Conservation (phyloP, 2,329 filamentous ascomycete species). For the Chaetomium sp. region DNA sequence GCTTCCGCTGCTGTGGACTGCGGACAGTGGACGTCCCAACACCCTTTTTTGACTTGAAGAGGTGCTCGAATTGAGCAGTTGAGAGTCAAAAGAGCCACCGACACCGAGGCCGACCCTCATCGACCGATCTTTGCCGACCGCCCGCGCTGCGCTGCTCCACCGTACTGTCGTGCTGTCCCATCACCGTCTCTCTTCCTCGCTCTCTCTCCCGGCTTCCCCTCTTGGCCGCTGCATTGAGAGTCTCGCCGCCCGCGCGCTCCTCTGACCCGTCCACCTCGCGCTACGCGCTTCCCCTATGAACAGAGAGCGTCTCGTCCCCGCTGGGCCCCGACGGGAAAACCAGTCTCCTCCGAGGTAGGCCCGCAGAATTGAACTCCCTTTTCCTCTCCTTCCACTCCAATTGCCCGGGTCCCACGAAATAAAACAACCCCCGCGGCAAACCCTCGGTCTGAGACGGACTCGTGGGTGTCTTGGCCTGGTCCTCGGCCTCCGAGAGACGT, state of each 20-base stretch:
- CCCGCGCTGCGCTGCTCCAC: background rate
- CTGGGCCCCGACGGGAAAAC: conserved; percentile 54
- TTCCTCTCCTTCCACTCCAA: background rate
- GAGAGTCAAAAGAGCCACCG: background rate
- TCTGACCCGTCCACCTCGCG: conserved; percentile 2
- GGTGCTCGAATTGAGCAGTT: conserved; percentile 7
- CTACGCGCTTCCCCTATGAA: conserved; percentile 37
- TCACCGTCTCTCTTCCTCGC: too few species aligned
- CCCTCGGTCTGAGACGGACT: too few species aligned
- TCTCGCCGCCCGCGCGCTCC: conserved; percentile 17
- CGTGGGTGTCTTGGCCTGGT: too few species aligned
- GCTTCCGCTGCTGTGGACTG: too few species aligned
- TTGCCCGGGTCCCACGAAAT: background rate
- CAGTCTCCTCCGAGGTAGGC: conserved; percentile 52
- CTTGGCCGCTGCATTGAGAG: conserved; percentile 11
- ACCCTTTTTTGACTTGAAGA: conserved; percentile 3
- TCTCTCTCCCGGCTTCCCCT: conserved; percentile 2
- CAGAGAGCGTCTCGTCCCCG: conserved; percentile 49
- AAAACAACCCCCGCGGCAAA: too few species aligned
- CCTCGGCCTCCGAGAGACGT: background rate
- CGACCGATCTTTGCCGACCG: background rate
- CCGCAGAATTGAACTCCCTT: too few species aligned
- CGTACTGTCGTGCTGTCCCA: background rate
- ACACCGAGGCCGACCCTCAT: background rate
- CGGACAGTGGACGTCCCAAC: conserved; percentile 3